Evolutionary conservation across 108 stramenopile species (phyloP), one percentile per base, ranked within the genome.

Genomic region (Cyclotella kingstonii): DNA sequence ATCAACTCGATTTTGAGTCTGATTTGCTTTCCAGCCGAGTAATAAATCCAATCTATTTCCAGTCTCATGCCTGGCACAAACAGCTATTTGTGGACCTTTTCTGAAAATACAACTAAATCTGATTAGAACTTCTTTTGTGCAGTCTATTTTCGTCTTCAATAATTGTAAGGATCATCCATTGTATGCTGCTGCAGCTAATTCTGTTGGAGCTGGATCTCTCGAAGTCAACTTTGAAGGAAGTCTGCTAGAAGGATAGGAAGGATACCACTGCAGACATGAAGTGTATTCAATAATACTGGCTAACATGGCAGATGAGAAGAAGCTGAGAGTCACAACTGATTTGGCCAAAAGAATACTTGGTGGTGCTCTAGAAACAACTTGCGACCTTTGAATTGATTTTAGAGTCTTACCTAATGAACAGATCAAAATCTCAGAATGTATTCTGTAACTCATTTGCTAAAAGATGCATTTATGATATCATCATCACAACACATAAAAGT

Each of bases 141-240:
- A 94, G 49, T 69, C 94, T n/a, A 42, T 98, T 15, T 94, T 98
- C 59, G 94, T 98, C 25, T 73, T 98, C 67, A 96, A 96, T 60
- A 64, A 63, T 14, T 96, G 95, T 62, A 84, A 83, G 49, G 92
- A 89, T 19, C 97, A 98, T 68, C 91, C 94, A 3, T 80, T 93
- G 25, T 92, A 89, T 48, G 70, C 80, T 28, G 80, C 91, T 10
- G 90, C 89, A 19, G 76, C 87, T 10, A 68, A 43, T 23, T 75
- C 73, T 25, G 86, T 85, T 2, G 90, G 89, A 47, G 90, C 89
- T 29, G 70, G 81, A 26, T 83, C 79, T 15, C 71, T 80, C 35
- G 73, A 81, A 22, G 84, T 89, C 22, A 63, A 62, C 48, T 71
- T 63, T 44, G 57, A 75, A 50, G 50, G 66, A 30, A 52, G 63